phyloP scores from a whole-genome alignment of 805 yeast genomes.

The Teunomyces kruisii region DNA sequence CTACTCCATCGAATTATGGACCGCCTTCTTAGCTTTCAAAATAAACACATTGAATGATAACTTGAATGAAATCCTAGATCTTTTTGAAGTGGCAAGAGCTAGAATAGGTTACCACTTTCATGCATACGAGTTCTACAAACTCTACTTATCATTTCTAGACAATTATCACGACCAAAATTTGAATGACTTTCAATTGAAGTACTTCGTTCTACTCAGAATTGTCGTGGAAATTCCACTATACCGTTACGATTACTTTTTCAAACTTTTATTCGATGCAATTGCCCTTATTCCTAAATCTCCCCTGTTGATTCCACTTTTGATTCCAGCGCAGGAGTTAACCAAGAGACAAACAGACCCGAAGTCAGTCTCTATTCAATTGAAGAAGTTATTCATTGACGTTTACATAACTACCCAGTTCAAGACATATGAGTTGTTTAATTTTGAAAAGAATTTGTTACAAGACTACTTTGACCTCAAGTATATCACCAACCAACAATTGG shows the following conservation, averaged over 20 bases:
- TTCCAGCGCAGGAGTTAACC: slow-evolving; percentile 18
- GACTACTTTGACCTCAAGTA: slow-evolving; percentile 38
- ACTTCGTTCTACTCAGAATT: slow-evolving; percentile 45
- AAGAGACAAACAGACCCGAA: slow-evolving; percentile 21
- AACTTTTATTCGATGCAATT: slow-evolving; percentile 32
- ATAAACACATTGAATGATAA: slow-evolving; percentile 30
- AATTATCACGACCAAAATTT: slow-evolving; percentile 20
- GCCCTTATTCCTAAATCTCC: slow-evolving; percentile 19
- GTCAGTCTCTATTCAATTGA: slow-evolving; percentile 34
- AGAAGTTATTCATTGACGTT: slow-evolving; percentile 50
- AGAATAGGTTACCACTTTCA: slow-evolving; percentile 54
- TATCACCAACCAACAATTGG: slow-evolving; percentile 47
- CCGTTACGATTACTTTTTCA: slow-evolving; percentile 50
- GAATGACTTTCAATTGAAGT: slow-evolving; percentile 29
- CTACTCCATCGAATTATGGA: slow-evolving; percentile 53
- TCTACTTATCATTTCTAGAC: slow-evolving; percentile 45
- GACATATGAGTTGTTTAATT: slow-evolving; percentile 48
- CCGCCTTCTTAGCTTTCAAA: slow-evolving; percentile 43
- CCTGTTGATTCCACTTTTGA: slow-evolving; percentile 10
- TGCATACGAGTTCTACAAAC: slow-evolving; percentile 50
- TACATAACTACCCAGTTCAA: slow-evolving; percentile 57
- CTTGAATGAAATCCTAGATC: slow-evolving; percentile 25
- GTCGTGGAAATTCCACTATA: slow-evolving; percentile 57
- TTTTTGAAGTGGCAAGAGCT: slow-evolving; percentile 49
- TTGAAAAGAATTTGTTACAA: slow-evolving; percentile 38